Evolutionary conservation across 495 filamentous ascomycete genomes (phyloP), one percentile per base, ranked within the genome.

Genomic region (Podospora australis): DNA sequence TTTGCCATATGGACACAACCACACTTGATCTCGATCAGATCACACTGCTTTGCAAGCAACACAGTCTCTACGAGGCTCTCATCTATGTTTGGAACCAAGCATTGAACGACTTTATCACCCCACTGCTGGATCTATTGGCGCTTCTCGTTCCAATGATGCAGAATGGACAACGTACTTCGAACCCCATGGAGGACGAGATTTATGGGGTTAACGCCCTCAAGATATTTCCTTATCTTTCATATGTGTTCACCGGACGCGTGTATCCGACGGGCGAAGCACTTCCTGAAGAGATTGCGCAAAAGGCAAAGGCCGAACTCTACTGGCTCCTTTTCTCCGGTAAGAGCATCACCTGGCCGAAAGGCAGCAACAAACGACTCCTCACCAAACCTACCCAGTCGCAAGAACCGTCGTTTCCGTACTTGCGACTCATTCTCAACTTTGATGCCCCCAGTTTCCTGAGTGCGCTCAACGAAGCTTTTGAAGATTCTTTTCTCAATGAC

Each of bases 1-100:
- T 98, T 17, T 97, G 94, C 55, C 81, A 90, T 41, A 81, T 98
- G 66, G 86, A 95, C 56, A 91, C 92, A 0, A 70, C 78, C 7
- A 96, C 88, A 3, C 83, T 97, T 67, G 92, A 98, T 56, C 84
- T 97, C 58, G 90, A 98, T 57, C 90, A 96, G 62, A 80, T 91
- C 39, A 95, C 89, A 0, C 80, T 78, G 13, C 77, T 98, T 3
- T 98, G 94, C 74, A 92, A 90, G 57, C 82, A 88, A 52, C 80
- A 96, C 56, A 78, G 84, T 44, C 80, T 98, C 5, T 97, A 95
- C 57, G 94, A 98, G 70, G 92, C 94, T 9, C 80, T 95, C 55
- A 87, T 96, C 41, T 97, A 97, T 64, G 87, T 97, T 48, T 98
- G 92, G 91, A 96, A 92, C 44, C 84, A 87, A 63, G 89, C 86